A percentile compares a stretch with the other conserved stretches of the same genome.
These are phyloP conservation scores for Trypanosoma lewisi DNA, from an alignment of 208 protist genomes.

Conservation along the genomic window DNA sequence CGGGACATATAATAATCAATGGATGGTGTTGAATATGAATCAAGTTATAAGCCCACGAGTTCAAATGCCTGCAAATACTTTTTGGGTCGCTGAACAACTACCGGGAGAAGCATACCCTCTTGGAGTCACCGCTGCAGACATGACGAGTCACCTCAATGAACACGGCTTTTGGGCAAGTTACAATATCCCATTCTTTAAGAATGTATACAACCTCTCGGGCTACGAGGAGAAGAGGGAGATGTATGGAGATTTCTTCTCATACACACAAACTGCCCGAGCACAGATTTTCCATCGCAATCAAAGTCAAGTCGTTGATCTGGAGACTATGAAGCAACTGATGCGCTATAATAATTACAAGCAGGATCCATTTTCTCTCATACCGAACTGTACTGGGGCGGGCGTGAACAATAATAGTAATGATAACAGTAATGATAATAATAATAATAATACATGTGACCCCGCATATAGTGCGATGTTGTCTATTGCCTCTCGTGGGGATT, in stretches of 20 bases:
- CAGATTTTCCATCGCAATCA: conserved; percentile 64
- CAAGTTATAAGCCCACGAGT: conserved; percentile 37
- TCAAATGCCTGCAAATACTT: conserved; percentile 24
- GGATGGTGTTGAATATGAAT: conserved; percentile 79
- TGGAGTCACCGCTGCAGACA: conserved; percentile 48
- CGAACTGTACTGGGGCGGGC: conserved; percentile 38
- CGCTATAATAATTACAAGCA: conserved; percentile 71
- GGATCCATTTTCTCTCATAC: conserved; percentile 56
- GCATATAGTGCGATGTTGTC: conserved; percentile 33
- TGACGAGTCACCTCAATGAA: conserved; percentile 38
- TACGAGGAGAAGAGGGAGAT: conserved; percentile 17
- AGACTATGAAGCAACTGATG: conserved; percentile 45
- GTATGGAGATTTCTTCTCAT: conserved; percentile 49
- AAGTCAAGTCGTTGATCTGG: conserved; percentile 28
- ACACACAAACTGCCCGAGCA: conserved; percentile 42
- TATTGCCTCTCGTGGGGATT: conserved; percentile 45
- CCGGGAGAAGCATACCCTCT: conserved; percentile 30
- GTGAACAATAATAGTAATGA: too few relatives aligned
- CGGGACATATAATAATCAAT: conserved; percentile 94
- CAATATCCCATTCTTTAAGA: conserved; percentile 78
- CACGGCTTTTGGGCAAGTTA: conserved; percentile 73
- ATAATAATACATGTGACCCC: conserved; percentile 28
- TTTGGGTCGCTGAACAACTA: conserved; percentile 84
- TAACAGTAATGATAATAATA: too few relatives aligned
- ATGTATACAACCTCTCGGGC: conserved; percentile 71